Evolutionary conservation across 345 rosid genomes (phyloP), one percentile per base, ranked within the genome.

Genomic region (Alliaria petiolata): DNA sequence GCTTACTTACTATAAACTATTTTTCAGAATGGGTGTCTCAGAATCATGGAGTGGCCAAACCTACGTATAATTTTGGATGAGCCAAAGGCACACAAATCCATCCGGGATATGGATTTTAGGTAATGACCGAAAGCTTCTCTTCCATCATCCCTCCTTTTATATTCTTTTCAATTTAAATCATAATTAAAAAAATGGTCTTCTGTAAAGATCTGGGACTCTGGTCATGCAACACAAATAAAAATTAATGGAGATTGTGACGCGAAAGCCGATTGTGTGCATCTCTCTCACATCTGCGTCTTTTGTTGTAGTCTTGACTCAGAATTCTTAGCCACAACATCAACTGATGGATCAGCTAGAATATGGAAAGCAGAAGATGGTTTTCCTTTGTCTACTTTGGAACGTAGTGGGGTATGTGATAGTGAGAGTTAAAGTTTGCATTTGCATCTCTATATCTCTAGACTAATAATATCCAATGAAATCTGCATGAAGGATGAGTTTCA

Each of bases 31-130:
- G 99, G 99, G 35, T 85, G 80, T 81, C 88, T 93, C 68, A 86
- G 96, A 85, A 89, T 93, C 72, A 75, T 87, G 78, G 87, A 83
- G 75, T 91, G 99, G 97, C 97, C 96, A 51, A 91, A 86, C 72
- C 77, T 84, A 28, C 75, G 74, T 60, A 47, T 85, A 42, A 82
- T 91, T 76, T 77, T 86, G 66, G 96, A 93, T 76, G 95, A 93
- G 72, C 85, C 82, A 66, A 84, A 69, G 75, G 96, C 95, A 2
- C 99, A 91, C 81, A 91, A 89, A 77, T 91, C 97, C 51, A 58
- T 86, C 70, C 58, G 81, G 53, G 99, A 91, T 76, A 83, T 93
- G 89, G 99, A 91, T 76, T 87, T 90, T 52, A 90, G 98, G 98
- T 90, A 70, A 62, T 56, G 31, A 47, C 57, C 2, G 3, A 31